Base-by-base conservation (phyloP, 2,329 filamentous ascomycete species). In the Fusarium albosuccineum region DNA sequence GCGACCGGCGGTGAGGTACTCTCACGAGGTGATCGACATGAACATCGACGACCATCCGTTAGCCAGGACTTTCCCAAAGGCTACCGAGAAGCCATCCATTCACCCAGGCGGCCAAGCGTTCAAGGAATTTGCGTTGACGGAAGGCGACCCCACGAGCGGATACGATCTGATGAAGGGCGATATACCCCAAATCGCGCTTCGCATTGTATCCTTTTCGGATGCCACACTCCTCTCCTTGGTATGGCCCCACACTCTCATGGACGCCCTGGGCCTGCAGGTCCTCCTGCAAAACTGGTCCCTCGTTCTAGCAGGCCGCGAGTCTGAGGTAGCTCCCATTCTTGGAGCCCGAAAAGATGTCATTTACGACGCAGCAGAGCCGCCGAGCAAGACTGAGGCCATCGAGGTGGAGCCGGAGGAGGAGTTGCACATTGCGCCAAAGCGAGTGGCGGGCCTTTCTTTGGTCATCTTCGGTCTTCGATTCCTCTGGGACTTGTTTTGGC, bases 191-290 rank as follows among this genome's bases (percentile, higher is more conserved):
- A 69, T 87, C 5, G 78, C 78, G 5, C 73, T 87, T 5, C 82
- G 85, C 62, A 75, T 87, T 41, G 79, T 81, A 4, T 79, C 79
- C 0, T 87, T 87, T 68, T 70, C 67, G 4, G 81, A 88, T 57
- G 81, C 82, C 0, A 87, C 85, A 0, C 70, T 87, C 0, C 74
- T 87, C 2, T 76, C 78, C 0, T 63, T 87, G 1, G 74, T 75
- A 2, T 85, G 79, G 74, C 79, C 82, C 2, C 86, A 87, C 69
- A 80, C 79, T 0, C 70, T 85, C 6, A 80, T 81, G 59, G 85
- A 87, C 62, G 81, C 76, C 4, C 76, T 83, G 65, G 84, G 82
- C 5, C 76, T 77, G 29, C 67, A 73, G 3, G 78, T 74, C 1
- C 72, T 87, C 8, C 64, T 86, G 4, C 66, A 77, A 1, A 80